Base-by-base conservation (phyloP, 306 rosid species). In the Corylus avellana region DNA sequence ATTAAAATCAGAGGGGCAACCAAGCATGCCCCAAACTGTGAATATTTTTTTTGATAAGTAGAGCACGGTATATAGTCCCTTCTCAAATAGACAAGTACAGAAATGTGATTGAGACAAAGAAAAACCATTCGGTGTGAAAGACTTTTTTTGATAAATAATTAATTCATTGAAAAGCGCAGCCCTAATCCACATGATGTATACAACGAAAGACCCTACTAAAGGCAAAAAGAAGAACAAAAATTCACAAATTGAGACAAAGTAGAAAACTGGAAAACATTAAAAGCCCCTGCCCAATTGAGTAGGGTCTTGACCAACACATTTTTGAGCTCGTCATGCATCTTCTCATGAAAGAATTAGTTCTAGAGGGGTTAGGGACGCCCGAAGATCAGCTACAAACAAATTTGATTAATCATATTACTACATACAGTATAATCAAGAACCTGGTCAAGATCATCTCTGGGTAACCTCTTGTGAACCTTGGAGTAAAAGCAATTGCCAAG, bases 351-450 rank as follows among this genome's bases (percentile, higher is more conserved):
- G 8, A 58, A 58, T 58, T 58, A 53, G 58, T 53, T 53, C 6
- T 53, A 5, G 58, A 16, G 20, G 20, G 58, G n/a, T 4, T 53
- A 13, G 58, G 58, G 58, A 53, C n/a, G 8, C n/a, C 5, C 6
- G 12, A 53, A 7, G 4, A 25, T 16, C 5, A 59, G 13, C 13
- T 9, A 9, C 66, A 59, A 59, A 25, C 37, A 12, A 59, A 11
- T 12, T 3, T 59, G 66, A 59, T 59, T 37, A 12, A 59, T 59
- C 16, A 59, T 59, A 25, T 59, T 25, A 25, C 14, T 59, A 59
- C 7, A 59, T 59, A 49, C 35, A n/a, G 76, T 27, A 71, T 18
- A n/a, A 37, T 77, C 42, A 20, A 77, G 25, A 54, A 67, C 56
- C 13, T 8, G 51, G 63, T 44, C 35, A 72, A n/a, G 78, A 9